A percentile compares a stretch with the other conserved stretches of the same genome.
Conservation (phyloP, 768 basidiomycete species). For the Tricholoma sp. region DNA sequence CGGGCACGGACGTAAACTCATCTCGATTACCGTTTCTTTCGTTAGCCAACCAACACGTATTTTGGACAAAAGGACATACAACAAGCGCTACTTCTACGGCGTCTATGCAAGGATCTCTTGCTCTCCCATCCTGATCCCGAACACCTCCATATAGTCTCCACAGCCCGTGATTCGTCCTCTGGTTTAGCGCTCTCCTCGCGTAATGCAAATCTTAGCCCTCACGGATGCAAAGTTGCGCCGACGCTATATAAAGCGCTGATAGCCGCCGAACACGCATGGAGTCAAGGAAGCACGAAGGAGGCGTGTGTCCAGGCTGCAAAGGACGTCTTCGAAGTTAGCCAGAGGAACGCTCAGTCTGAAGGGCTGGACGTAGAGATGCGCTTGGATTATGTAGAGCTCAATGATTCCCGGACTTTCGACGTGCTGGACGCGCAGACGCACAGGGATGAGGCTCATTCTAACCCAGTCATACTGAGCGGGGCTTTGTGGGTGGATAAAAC, state of each 20-base stretch:
- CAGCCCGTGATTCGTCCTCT: slow-evolving; percentile 59
- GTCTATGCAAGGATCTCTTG: slow-evolving; percentile 74
- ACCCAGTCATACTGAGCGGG: slow-evolving; percentile 71
- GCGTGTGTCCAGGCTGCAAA: slow-evolving; percentile 43
- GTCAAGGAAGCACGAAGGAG: slow-evolving; percentile 40
- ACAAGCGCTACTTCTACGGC: slow-evolving; percentile 82
- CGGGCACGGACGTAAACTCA: not conserved
- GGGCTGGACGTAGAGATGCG: slow-evolving; percentile 46
- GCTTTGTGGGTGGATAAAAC: slow-evolving; percentile 85
- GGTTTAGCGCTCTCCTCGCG: slow-evolving; percentile 87
- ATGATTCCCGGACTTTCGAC: slow-evolving; percentile 74
- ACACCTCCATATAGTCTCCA: slow-evolving; percentile 84
- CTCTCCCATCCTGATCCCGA: slow-evolving; percentile 69
- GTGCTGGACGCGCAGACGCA: slow-evolving; percentile 35
- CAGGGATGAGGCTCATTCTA: slow-evolving; percentile 21
- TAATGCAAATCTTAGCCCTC: slow-evolving; percentile 70
- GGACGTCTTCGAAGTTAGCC: slow-evolving; percentile 30
- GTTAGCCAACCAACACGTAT: slow-evolving; percentile 85
- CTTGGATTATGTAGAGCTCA: slow-evolving; percentile 87
- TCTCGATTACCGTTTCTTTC: slow-evolving; percentile 2
- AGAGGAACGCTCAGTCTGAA: slow-evolving; percentile 23
- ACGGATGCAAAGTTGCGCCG: slow-evolving; percentile 63
- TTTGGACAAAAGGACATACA: slow-evolving; percentile 99
- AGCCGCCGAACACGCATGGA: slow-evolving; percentile 54
- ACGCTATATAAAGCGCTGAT: slow-evolving; percentile 67